These are phyloP conservation scores for Mycena olivaceomarginata DNA, from an alignment of 768 basidiomycete genomes.

Conservation along the genomic window DNA sequence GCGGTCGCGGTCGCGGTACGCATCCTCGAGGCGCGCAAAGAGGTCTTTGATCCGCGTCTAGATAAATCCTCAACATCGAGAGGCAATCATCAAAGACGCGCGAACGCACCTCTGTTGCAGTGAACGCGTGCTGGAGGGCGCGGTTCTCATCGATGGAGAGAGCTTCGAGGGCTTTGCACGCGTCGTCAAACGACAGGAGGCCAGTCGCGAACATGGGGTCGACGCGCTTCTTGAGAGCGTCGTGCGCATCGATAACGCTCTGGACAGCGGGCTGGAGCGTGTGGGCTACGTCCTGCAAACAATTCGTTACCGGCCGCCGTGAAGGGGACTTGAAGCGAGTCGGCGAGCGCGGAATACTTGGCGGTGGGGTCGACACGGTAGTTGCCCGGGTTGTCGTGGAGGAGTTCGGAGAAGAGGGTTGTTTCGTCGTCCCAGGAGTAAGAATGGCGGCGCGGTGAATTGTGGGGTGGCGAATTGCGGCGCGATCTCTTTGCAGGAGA, in stretches of 20 bases:
- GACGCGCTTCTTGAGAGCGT: constrained; percentile 59
- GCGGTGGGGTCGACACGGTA: constrained; percentile 52
- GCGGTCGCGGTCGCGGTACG: constrained; percentile 66
- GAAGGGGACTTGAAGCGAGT: constrained; percentile 66
- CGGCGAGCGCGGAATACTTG: constrained; percentile 58
- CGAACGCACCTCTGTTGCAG: constrained; percentile 63
- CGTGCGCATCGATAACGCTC: constrained; percentile 64
- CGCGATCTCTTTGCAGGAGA: constrained; percentile 25
- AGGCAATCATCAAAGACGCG: constrained; percentile 16
- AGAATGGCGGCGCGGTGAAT: constrained; percentile 14
- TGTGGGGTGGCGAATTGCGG: constrained; percentile 1
- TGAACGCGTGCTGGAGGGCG: constrained; percentile 60
- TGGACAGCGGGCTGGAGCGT: constrained; percentile 69
- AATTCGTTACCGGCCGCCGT: constrained; percentile 58
- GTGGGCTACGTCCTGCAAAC: constrained; percentile 64
- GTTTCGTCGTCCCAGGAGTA: constrained; percentile 73
- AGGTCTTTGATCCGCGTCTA: constrained; percentile 67
- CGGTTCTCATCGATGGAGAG: constrained; percentile 65
- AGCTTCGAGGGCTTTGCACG: constrained; percentile 72
- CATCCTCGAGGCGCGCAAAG: constrained; percentile 67
- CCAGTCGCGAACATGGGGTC: constrained; percentile 64
- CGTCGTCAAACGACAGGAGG: constrained; percentile 72
- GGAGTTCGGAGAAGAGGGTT: constrained; percentile 70
- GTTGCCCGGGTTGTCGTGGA: constrained; percentile 62
- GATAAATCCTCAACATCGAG: not conserved